A percentile compares a stretch with the other conserved stretches of the same genome.
These are phyloP conservation scores for Dimocarpus longan DNA, from an alignment of 345 rosid genomes.

Conservation along the genomic window DNA sequence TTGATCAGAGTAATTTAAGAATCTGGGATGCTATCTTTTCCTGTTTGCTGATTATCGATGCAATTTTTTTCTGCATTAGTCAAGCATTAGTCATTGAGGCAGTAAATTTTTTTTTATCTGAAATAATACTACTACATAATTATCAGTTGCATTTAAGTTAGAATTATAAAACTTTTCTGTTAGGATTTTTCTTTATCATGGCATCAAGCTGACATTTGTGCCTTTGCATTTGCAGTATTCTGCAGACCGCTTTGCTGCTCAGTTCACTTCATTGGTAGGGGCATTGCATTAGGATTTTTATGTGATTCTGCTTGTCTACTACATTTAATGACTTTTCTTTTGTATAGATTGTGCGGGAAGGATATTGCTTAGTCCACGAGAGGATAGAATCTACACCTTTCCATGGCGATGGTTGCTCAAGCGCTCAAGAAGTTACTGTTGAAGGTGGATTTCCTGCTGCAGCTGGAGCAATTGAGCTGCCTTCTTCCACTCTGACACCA, in stretches of 20 bases:
- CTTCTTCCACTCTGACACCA: neutral
- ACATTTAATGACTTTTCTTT: neutral
- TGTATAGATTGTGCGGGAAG: conserved; percentile 23
- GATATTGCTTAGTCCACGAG: conserved; percentile 15
- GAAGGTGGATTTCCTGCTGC: neutral
- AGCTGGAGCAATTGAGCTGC: conserved; percentile 7
- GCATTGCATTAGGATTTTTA: neutral
- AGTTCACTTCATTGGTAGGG: conserved; percentile 32
- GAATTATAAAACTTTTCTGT: neutral
- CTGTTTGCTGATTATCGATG: neutral
- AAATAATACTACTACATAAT: neutral
- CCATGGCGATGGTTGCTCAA: conserved; percentile 6
- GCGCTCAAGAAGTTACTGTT: neutral
- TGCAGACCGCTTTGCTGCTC: conserved; percentile 23
- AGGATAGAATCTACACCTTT: conserved; percentile 3
- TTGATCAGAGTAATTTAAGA: neutral
- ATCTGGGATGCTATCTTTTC: neutral
- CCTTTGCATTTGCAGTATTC: conserved; percentile 23
- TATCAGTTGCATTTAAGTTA: neutral
- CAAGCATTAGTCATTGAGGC: neutral
- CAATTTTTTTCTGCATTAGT: neutral
- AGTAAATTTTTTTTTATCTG: neutral
- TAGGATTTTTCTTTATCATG: neutral
- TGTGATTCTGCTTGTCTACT: neutral
- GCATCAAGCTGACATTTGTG: conserved; percentile 19